Evolutionary conservation across 768 basidiomycete species (phyloP).

Genomic region (Pilatotrama ljubarskyi): DNA sequence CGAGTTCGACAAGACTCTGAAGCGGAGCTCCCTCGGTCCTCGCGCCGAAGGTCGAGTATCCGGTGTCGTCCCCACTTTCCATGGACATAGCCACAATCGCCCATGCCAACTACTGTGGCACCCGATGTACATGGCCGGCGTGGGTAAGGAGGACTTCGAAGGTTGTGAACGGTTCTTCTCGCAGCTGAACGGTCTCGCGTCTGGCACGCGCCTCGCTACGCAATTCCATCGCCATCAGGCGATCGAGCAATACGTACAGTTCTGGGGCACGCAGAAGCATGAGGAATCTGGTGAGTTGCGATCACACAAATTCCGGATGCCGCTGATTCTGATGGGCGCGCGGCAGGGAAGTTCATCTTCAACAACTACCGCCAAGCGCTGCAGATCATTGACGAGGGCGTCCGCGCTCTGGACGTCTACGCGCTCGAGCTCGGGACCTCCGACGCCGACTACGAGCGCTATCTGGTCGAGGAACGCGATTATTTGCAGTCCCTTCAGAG

Average conservation of each 20-base stretch:
- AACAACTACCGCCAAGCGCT: conserved; percentile 18
- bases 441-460: conserved; percentile 8
- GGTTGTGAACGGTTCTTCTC: conserved; percentile 32
- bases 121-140: conserved; percentile 28
- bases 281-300: conserved; percentile 22
- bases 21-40: conserved; percentile 19
- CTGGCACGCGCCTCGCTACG: conserved; percentile 24
- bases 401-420: neutral
- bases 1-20: conserved; percentile 22
- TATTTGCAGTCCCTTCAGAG: conserved; percentile 13
- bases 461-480: conserved; percentile 15
- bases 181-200: conserved; percentile 27
- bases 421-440: neutral
- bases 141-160: conserved; percentile 32
- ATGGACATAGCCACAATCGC: conserved; percentile 33
- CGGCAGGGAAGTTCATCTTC: conserved; percentile 9
- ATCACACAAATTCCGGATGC: neutral
- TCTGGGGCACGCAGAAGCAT: conserved; percentile 29
- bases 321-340: neutral
- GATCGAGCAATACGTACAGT: conserved; percentile 23
- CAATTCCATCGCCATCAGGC: conserved; percentile 31
- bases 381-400: conserved; percentile 1
- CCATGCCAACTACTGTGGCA: conserved; percentile 32
- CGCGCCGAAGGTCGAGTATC: conserved; percentile 4
- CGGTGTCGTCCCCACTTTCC: conserved; percentile 31